Evolutionary conservation across 129 eudicot genomes (phyloP).

Genomic region (Logfia minima): DNA sequence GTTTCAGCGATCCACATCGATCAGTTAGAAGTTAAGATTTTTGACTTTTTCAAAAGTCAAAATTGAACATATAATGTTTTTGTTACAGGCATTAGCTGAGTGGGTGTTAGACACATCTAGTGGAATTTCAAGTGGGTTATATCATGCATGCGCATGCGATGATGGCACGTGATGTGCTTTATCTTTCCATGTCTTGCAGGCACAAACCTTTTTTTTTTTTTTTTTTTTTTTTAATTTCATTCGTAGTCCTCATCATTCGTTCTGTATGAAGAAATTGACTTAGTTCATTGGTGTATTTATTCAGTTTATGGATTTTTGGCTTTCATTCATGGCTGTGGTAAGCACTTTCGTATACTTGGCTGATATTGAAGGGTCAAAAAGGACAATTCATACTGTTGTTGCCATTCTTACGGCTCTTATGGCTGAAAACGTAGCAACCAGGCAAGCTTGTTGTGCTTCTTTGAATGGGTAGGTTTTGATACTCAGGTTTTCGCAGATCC

Average conservation of each 20-base stretch:
- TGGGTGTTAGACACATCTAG: conserved; percentile 90
- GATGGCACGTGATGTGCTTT: conserved; percentile 96
- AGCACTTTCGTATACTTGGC: conserved; percentile 90
- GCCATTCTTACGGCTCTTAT: conserved; percentile 87
- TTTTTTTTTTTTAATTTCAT: background rate
- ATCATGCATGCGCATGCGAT: conserved; percentile 99
- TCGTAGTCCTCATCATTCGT: background rate
- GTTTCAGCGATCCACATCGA: background rate
- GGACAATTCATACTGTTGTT: conserved; percentile 86
- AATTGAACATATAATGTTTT: background rate
- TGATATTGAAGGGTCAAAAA: conserved; percentile 68
- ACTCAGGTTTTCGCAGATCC: conserved; percentile 52
- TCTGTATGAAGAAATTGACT: background rate
- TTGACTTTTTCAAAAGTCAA: conserved; percentile 16
- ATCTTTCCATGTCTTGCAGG: conserved; percentile 78
- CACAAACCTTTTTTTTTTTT: conserved; percentile 22
- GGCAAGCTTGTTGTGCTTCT: conserved; percentile 41
- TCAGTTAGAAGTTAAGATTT: background rate
- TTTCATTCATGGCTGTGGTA: conserved; percentile 97
- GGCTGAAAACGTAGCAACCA: conserved; percentile 85
- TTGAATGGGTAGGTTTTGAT: background rate
- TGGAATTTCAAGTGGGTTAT: conserved; percentile 86
- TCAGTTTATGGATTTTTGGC: conserved; percentile 99
- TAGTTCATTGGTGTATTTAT: background rate
- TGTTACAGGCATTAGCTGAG: conserved; percentile 82